Base-by-base conservation (phyloP, 2,329 filamentous ascomycete genomes). In the Clarireedia hainanense region DNA sequence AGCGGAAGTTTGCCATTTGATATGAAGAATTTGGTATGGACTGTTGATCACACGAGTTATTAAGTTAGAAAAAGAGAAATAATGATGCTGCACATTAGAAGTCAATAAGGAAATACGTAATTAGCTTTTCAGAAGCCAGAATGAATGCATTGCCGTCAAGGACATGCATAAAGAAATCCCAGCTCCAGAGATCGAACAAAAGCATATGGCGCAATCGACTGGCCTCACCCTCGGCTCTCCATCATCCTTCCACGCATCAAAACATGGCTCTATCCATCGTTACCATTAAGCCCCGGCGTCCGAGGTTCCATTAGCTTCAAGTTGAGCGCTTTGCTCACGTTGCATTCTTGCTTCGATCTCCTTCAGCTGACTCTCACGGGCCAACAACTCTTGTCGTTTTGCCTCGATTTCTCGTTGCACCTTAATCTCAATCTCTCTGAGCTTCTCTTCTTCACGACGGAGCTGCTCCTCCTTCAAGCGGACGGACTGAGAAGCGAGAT, bases 321-420 rank as follows among this genome's bases (percentile, higher is more conserved):
- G 69, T 49, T 69, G 66, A 49, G 78, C 76, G 69, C 81, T 85
- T 62, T 85, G 80, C 76, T 95, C 90, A 72, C 91, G 85, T 71
- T 91, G 86, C 92, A 97, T 96, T 70, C 92, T 88, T 61, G 91
- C 92, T 76, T 97, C 92, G 71, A 99, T 96, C 80, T 99, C 94
- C 75, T 94, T 92, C 67, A 99, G 84, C 78, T 99, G 94, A 69
- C 91, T 96, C 79, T 99, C 94, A 74, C 94, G 91, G 63, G 94
- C 94, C 75, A 99, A 73, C 60, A 99, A 82, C 76, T 99, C 94
- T 78, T 99, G 94, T 77, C 94, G 86, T 84, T 99, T 99, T 83
- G 97, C 94, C 77, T 96, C 96, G 79, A 99, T 99, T 76, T 99
- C 94, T 71, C 94, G 89, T 79, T 99, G 94, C 61, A 99, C 94